Percentiles rank a stretch among this genome's conserved stretches.
These are phyloP conservation scores for Vitis rotundifolia DNA, from an alignment of 164 flowering plant genomes.

Conservation along the genomic window DNA sequence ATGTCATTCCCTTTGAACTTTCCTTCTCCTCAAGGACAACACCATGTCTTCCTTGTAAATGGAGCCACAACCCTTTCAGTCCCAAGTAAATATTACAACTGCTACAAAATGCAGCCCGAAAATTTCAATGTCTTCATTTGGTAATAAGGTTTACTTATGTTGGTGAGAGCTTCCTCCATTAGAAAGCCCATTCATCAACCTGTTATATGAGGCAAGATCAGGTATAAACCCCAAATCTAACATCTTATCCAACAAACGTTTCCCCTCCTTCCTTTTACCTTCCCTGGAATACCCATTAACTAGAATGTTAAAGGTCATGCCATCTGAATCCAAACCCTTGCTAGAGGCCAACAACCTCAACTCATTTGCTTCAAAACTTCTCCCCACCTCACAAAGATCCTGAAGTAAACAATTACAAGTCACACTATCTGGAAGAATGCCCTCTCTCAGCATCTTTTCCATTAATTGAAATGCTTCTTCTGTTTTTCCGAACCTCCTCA, in stretches of 20 bases:
- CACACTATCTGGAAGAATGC: slow-evolving; percentile 64
- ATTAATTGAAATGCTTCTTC: slow-evolving; percentile 47
- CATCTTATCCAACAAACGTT: slow-evolving; percentile 74
- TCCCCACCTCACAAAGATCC: slow-evolving; percentile 58
- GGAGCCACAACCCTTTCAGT: too few relatives aligned
- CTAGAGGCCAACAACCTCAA: slow-evolving; percentile 66
- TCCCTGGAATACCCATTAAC: slow-evolving; percentile 66
- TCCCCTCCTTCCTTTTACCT: slow-evolving; percentile 64
- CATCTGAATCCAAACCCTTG: slow-evolving; percentile 65
- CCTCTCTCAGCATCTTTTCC: slow-evolving; percentile 64
- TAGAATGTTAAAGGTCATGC: slow-evolving; percentile 53
- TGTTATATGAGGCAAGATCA: slow-evolving; percentile 25
- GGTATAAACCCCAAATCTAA: slow-evolving; percentile 53
- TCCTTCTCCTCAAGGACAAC: too few relatives aligned
- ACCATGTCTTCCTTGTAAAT: too few relatives aligned
- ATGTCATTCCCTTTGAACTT: too few relatives aligned
- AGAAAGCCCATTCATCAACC: slow-evolving; percentile 51
- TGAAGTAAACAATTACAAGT: slow-evolving; percentile 72
- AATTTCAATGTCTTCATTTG: too few relatives aligned
- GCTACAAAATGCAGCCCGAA: too few relatives aligned
- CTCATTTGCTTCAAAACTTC: slow-evolving; percentile 48
- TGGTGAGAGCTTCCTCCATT: too few relatives aligned
- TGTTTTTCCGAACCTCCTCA: slow-evolving; percentile 40
- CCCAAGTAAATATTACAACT: too few relatives aligned
- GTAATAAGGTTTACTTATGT: too few relatives aligned